phyloP scores from a whole-genome alignment of 768 basidiomycete species.

The Trametes coccinea region DNA sequence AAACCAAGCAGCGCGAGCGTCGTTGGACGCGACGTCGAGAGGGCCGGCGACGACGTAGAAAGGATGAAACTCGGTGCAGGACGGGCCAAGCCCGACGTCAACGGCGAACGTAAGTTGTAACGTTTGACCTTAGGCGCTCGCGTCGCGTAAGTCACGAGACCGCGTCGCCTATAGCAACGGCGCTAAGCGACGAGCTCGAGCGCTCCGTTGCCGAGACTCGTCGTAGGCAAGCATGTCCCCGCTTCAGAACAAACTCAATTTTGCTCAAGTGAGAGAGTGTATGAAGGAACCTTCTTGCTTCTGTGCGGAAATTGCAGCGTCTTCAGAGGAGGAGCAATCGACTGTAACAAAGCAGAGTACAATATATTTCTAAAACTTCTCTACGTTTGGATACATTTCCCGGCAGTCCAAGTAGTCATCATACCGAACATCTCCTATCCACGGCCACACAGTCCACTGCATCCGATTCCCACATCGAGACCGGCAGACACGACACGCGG shows the following conservation, averaged over 20 bases:
- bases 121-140: neutral
- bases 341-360: conserved; percentile 1
- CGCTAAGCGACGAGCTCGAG: neutral
- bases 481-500: too few species aligned
- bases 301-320: too few species aligned
- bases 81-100: conserved; percentile 8
- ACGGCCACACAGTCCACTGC: neutral
- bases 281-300: too few species aligned
- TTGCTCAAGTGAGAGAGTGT: too few species aligned
- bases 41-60: conserved; percentile 13
- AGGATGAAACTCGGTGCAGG: conserved; percentile 14
- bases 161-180: conserved; percentile 20
- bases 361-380: conserved; percentile 17
- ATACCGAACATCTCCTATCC: neutral
- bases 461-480: neutral
- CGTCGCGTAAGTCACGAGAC: conserved; percentile 19
- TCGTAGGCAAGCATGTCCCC: neutral
- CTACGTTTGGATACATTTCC: neutral
- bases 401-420: conserved; percentile 1
- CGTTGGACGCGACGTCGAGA: conserved; percentile 15
- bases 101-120: conserved; percentile 8
- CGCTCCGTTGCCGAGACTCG: neutral
- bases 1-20: conserved; percentile 3
- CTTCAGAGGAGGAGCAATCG: neutral
- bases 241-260: neutral